These are phyloP conservation scores for Suillus tomentosus DNA, from an alignment of 768 basidiomycete genomes.

Conservation along the genomic window DNA sequence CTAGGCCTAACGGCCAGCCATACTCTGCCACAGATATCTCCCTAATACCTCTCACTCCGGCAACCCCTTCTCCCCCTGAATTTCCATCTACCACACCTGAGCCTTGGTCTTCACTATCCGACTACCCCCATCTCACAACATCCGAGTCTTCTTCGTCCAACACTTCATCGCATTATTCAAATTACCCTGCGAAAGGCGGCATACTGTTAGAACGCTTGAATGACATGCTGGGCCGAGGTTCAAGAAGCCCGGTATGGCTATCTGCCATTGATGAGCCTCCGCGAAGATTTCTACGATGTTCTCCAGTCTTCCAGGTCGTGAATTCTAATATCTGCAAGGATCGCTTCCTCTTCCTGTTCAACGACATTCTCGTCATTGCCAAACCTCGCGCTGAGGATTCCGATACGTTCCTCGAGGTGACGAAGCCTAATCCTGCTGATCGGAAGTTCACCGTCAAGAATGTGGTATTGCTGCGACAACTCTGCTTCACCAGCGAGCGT, in stretches of 20 bases:
- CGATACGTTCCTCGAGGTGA: conserved; percentile 59
- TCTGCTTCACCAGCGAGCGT: conserved; percentile 72
- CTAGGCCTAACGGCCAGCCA: conserved; percentile 27
- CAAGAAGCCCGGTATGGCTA: conserved; percentile 59
- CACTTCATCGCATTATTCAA: conserved; percentile 68
- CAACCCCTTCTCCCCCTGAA: conserved; percentile 51
- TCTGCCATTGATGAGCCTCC: conserved; percentile 81
- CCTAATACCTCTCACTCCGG: conserved; percentile 36
- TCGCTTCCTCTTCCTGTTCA: conserved; percentile 96
- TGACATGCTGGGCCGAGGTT: conserved; percentile 64
- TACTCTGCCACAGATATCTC: conserved; percentile 24
- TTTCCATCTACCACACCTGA: conserved; percentile 71
- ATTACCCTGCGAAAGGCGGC: conserved; percentile 47
- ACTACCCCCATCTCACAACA: conserved; percentile 67
- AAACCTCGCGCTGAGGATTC: conserved; percentile 81
- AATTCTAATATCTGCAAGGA: conserved; percentile 95
- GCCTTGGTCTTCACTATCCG: conserved; percentile 75
- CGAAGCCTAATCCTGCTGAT: conserved; percentile 60
- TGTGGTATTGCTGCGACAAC: conserved; percentile 73
- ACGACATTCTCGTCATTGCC: conserved; percentile 88
- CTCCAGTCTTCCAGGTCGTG: conserved; percentile 90
- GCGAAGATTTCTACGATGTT: conserved; percentile 80
- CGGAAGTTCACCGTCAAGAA: conserved; percentile 88
- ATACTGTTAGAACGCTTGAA: conserved; percentile 70
- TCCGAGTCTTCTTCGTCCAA: conserved; percentile 76